Base-by-base conservation (phyloP, 2,329 filamentous ascomycete species). In the Zymoseptoria brevis region DNA sequence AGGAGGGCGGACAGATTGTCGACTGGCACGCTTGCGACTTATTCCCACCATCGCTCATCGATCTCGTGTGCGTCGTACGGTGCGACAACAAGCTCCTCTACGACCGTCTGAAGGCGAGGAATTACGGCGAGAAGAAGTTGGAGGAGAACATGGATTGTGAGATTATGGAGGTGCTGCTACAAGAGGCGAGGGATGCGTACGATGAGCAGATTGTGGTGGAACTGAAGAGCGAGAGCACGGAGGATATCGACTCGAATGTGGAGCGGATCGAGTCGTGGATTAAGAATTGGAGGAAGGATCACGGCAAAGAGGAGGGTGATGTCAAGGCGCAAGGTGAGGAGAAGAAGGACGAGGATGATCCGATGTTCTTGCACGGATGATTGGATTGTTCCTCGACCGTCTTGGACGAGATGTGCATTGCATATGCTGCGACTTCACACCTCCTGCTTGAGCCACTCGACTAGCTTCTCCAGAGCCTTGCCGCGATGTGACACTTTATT, bases 21-120 rank as follows among this genome's bases (percentile, higher is more conserved):
- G 94, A 99, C 77, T 99, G 94, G 93, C 94, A 99, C 76, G 93
- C 92, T 1, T 97, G 93, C 77, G 94, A 97, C 69, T 77, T 97
- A 21, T 97, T 97, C 71, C 94, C 94, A 1, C 86, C 88, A 72
- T 88, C 88, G 70, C 95, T 92, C 90, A 88, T 99, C 71, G 94
- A 99, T 73, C 82, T 99, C 2, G 92, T 99, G 0, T 88, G 97
- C 4, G 94, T 99, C 57, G 75, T 99, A 63, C 82, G 94, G 52
- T 90, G 89, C 58, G 86, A 94, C 67, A 91, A 90, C 19, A 84
- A 83, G 19, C 79, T 87, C 13, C 81, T 96, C 2, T 97, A 94
- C 72, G 94, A 99, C 74, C 84, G 94, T 56, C 76, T 99, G 57
- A 84, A 82, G 57, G 83, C 83, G 50, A 83, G 92, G 65, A 88